Percentiles rank a stretch among this genome's conserved stretches.
These are phyloP conservation scores for Trichosporon sp. DNA, from an alignment of 1,284 basidiomycete genomes.

Conservation along the genomic window DNA sequence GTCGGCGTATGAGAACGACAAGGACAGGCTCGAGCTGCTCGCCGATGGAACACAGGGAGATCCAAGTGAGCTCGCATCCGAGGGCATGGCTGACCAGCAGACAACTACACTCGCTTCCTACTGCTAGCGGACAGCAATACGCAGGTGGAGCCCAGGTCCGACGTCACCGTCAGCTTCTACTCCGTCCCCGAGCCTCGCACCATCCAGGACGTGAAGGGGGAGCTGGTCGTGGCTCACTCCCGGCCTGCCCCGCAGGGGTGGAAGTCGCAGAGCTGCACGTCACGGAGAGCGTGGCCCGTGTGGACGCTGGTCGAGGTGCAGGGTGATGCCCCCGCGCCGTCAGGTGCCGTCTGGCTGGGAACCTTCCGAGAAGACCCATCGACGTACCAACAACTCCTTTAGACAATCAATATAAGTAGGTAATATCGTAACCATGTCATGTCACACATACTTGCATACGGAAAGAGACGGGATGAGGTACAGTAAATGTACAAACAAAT, in stretches of 20 bases:
- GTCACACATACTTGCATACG: not conserved
- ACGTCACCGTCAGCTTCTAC: not conserved
- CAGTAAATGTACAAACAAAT: slow-evolving; percentile 1
- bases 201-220: not conserved
- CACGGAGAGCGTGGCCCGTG: not conserved
- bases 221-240: not conserved
- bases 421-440: not conserved
- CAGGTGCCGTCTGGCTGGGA: not conserved
- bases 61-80: not conserved
- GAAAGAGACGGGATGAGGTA: not conserved
- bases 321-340: not conserved
- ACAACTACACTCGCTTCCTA: slow-evolving; percentile 49
- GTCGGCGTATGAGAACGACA: slow-evolving; percentile 27
- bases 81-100: slow-evolving; percentile 19
- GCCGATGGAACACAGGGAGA: slow-evolving; percentile 41
- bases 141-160: not conserved
- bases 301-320: not conserved
- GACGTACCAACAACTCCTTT: not conserved
- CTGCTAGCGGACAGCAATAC: slow-evolving; percentile 25
- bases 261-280: not conserved
- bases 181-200: not conserved
- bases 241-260: not conserved
- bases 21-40: slow-evolving; percentile 33
- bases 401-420: not conserved
- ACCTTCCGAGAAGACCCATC: not conserved